A percentile compares a stretch with the other conserved stretches of the same genome.
These are phyloP conservation scores for Cordyceps sp. DNA, from an alignment of 2,329 filamentous ascomycete species.

Conservation along the genomic window DNA sequence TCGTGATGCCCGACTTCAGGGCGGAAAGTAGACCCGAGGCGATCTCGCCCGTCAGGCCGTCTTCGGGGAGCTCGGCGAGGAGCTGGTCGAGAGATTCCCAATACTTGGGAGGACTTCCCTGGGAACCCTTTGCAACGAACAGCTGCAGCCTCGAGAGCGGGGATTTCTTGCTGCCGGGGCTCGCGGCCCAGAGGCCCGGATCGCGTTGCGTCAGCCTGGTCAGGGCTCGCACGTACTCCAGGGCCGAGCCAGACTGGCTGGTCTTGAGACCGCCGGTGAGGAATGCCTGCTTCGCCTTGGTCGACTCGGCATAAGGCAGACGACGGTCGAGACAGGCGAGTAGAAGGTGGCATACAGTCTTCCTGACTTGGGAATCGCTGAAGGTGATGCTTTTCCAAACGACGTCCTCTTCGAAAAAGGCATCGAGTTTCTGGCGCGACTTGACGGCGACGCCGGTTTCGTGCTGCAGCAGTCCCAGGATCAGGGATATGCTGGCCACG, in stretches of 20 bases:
- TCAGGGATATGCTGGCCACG: constrained; percentile 35
- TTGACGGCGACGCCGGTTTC: constrained; percentile 38
- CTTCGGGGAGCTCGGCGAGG: constrained; percentile 38
- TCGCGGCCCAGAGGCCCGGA: constrained; percentile 57
- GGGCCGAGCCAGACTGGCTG: constrained; percentile 57
- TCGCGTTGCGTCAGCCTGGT: constrained; percentile 45
- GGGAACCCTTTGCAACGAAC: constrained; percentile 72
- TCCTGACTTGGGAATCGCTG: constrained; percentile 36
- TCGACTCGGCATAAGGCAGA: constrained; percentile 29
- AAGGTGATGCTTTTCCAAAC: constrained; percentile 53
- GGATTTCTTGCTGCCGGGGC: constrained; percentile 29
- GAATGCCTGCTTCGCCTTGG: constrained; percentile 39
- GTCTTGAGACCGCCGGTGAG: constrained; percentile 58
- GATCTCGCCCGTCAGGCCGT: constrained; percentile 26
- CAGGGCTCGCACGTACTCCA: constrained; percentile 53
- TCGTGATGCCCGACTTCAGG: constrained; percentile 53
- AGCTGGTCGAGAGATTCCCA: constrained; percentile 56
- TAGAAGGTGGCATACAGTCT: constrained; percentile 33
- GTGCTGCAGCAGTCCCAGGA: constrained; percentile 34
- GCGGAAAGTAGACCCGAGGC: constrained; percentile 47
- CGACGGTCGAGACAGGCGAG: constrained; percentile 28
- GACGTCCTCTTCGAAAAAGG: constrained; percentile 46
- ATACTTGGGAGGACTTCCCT: constrained; percentile 53
- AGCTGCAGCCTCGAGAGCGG: constrained; percentile 41
- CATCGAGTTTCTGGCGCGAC: constrained; percentile 43